Conservation (phyloP, 1,284 basidiomycete species). For the Puccinia polysora region DNA sequence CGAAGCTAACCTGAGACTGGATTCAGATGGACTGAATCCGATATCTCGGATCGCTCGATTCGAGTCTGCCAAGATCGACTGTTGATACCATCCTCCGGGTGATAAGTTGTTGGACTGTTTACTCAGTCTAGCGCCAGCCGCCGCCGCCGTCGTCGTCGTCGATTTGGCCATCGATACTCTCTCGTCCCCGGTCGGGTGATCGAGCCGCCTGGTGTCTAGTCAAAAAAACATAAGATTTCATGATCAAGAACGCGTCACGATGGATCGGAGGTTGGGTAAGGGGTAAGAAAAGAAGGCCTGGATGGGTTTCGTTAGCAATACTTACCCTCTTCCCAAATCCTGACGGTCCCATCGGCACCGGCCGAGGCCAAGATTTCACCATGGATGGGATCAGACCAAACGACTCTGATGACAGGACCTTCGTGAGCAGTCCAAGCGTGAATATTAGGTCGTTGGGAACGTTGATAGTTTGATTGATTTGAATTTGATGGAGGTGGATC, state of each 20-base stretch:
- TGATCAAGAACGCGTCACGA: neutral
- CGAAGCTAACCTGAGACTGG: slow-evolving; percentile 64
- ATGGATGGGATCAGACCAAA: slow-evolving; percentile 42
- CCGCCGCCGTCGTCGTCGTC: neutral
- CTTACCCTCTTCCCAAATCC: slow-evolving; percentile 40
- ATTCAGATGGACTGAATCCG: slow-evolving; percentile 77
- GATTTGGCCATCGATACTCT: neutral
- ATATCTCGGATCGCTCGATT: slow-evolving; percentile 75
- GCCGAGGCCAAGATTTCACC: slow-evolving; percentile 32
- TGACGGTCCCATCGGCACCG: slow-evolving; percentile 25
- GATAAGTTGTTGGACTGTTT: neutral
- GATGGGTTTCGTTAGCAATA: neutral
- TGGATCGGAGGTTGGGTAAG: neutral
- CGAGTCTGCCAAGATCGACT: slow-evolving; percentile 70
- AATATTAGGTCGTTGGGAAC: neutral
- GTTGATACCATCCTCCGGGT: slow-evolving; percentile 60
- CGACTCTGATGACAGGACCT: slow-evolving; percentile 34
- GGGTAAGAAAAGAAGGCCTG: neutral
- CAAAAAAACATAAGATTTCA: neutral
- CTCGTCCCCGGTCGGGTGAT: slow-evolving; percentile 3
- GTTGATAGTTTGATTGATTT: too few relatives aligned
- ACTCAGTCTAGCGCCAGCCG: too few relatives aligned
- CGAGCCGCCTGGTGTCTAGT: slow-evolving; percentile 8
- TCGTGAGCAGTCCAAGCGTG: slow-evolving; percentile 40
- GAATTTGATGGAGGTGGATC: slow-evolving; percentile 60